Base-by-base conservation (phyloP, 2,329 filamentous ascomycete genomes). In the Colletotrichum sublineola region DNA sequence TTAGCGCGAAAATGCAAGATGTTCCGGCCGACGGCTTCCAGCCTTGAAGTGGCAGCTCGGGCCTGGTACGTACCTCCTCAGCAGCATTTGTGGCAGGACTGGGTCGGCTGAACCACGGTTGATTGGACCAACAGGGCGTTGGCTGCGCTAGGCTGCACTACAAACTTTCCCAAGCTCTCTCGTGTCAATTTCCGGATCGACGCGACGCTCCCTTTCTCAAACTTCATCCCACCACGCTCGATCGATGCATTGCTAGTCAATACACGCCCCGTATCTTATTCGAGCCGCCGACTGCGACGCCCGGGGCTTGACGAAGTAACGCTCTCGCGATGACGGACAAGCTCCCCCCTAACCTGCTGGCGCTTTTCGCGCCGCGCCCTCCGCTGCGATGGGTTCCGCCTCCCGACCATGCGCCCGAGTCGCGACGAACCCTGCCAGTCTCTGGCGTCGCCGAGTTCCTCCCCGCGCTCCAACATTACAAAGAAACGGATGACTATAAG, bases 311-410 rank as follows among this genome's bases (percentile, higher is more conserved):
- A 73, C 31, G 38, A 68, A 63, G 53, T 60, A 38, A 48, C 56
- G 56, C 52, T 57, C 74, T 67, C 78, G 86, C 77, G 74, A 99
- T 98, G 96, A 98, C 96, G 63, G 96, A 98, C 88, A 96, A 97
- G 84, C 92, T 99, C 29, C 96, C 96, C 71, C 94, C 93, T 68
- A 96, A 97, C 81, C 89, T 98, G 72, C 89, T 98, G 78, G 93
- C 94, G 83, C 94, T 98, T 77, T 99, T 99, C 86, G 94, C 96
- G 84, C 94, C 96, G 80, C 94, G 96, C 73, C 96, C 96, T 77
- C 93, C 96, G 72, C 86, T 98, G 80, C 93, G 95, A 83, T 98
- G 94, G 88, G 91, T 97, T 73, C 92, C 93, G 73, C 94, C 95
- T 8, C 87, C 89, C 77, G 96, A 98, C 83, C 88, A 93, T 81